A percentile compares a stretch with the other conserved stretches of the same genome.
Conservation (phyloP, 2,329 filamentous ascomycete genomes). For the Colletotrichum gloeosporioides region DNA sequence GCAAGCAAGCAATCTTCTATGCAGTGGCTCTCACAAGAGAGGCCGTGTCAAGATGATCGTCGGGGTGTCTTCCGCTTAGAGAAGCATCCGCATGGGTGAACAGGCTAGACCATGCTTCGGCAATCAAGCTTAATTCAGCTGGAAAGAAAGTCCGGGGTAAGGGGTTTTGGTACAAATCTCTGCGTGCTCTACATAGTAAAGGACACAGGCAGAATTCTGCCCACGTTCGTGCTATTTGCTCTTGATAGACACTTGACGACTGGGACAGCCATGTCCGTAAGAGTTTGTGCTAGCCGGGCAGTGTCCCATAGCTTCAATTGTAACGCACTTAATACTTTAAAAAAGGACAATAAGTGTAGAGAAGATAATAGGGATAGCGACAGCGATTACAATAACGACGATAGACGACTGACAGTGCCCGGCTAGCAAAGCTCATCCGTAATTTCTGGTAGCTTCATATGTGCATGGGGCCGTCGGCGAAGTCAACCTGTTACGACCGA, state of each 20-base stretch:
- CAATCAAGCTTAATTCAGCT: slow-evolving; percentile 1
- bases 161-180: not conserved
- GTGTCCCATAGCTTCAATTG: not conserved
- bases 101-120: not conserved
- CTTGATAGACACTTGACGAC: not conserved
- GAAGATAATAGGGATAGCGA: not conserved
- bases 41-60: not conserved
- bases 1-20: not conserved
- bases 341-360: not conserved
- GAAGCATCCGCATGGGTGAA: not conserved
- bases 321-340: not conserved
- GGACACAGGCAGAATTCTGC: not conserved
- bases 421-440: too few species aligned
- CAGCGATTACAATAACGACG: too few species aligned
- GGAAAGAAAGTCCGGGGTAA: not conserved
- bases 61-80: not conserved
- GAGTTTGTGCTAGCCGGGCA: not conserved
- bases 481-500: too few species aligned
- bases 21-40: not conserved
- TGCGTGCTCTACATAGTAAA: not conserved
- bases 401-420: too few species aligned
- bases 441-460: too few species aligned
- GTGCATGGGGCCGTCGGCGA: too few species aligned
- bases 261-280: not conserved
- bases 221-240: not conserved